These are phyloP conservation scores for Cutaneotrichosporon spelunceum DNA, from an alignment of 1,284 basidiomycete species.

Conservation along the genomic window DNA sequence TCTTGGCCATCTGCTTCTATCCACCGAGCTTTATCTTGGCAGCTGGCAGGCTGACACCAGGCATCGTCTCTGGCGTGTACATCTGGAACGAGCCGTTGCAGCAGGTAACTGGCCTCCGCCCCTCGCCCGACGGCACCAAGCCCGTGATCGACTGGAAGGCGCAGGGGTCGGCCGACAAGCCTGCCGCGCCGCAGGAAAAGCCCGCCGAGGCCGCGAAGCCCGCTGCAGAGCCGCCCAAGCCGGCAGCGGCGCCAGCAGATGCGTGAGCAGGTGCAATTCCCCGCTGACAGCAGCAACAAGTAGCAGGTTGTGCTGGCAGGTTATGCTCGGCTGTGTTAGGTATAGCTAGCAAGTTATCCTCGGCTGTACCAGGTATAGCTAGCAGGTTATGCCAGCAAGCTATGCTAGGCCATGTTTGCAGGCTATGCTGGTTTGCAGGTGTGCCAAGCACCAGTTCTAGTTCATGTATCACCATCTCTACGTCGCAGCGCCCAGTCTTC, in stretches of 20 bases:
- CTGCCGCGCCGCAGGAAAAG: not conserved
- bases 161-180: not conserved
- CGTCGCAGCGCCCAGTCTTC: too few species aligned
- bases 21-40: not conserved
- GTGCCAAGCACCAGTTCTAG: too few species aligned
- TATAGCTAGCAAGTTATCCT: too few species aligned
- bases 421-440: too few species aligned
- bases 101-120: constrained; percentile 31
- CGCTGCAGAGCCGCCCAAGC: not conserved
- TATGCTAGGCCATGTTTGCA: too few species aligned
- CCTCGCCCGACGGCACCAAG: constrained; percentile 14
- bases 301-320: too few species aligned
- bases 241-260: not conserved
- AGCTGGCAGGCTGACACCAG: constrained; percentile 22
- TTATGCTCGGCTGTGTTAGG: too few species aligned
- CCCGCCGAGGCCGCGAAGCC: not conserved
- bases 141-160: constrained; percentile 3
- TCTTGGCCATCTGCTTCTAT: not conserved
- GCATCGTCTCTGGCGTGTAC: constrained; percentile 38
- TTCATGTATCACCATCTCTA: too few species aligned
- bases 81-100: constrained; percentile 38
- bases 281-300: not conserved
- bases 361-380: too few species aligned
- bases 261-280: not conserved
- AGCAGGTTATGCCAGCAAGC: too few species aligned